A percentile compares a stretch with the other conserved stretches of the same genome.
Evolutionary conservation across 1,284 basidiomycete species (phyloP).

Genomic region (Anthracocystis setariae): DNA sequence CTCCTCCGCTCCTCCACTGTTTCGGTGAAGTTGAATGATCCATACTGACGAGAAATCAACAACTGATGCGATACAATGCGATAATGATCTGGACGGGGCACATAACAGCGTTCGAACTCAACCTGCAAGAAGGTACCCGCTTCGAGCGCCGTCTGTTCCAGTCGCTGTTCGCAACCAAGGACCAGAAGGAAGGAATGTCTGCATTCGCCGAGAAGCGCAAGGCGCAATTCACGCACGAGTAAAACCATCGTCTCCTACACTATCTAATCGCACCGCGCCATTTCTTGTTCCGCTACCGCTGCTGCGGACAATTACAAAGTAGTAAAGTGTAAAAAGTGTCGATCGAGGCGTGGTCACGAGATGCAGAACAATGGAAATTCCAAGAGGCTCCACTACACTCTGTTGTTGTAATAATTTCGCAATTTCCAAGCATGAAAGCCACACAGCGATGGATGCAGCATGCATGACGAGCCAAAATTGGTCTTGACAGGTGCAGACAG

Average conservation of each 20-base stretch:
- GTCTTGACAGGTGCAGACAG: too few species aligned
- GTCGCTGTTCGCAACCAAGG: slow-evolving; percentile 88
- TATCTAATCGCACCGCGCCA: too few species aligned
- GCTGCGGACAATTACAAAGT: too few species aligned
- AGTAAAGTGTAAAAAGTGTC: too few species aligned
- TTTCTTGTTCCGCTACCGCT: too few species aligned
- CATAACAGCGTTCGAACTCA: slow-evolving; percentile 77
- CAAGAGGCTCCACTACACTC: slow-evolving; percentile 25
- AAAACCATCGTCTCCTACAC: slow-evolving; percentile 7
- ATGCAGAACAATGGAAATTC: slow-evolving; percentile 9
- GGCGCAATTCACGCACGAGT: slow-evolving; percentile 60
- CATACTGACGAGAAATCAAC: too few species aligned
- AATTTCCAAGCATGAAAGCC: not conserved
- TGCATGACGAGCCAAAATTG: slow-evolving; percentile 1
- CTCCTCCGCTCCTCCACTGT: too few species aligned
- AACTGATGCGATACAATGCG: too few species aligned
- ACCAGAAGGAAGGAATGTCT: slow-evolving; percentile 97
- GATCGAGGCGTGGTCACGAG: slow-evolving; percentile 29
- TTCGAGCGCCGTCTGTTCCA: slow-evolving; percentile 94
- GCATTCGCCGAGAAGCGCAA: slow-evolving; percentile 99
- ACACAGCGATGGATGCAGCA: too few species aligned
- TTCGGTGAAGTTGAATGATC: too few species aligned
- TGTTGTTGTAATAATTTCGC: too few species aligned
- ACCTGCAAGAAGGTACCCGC: slow-evolving; percentile 82
- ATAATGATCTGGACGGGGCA: too few species aligned